These are phyloP conservation scores for Trypanosoma mega DNA, from an alignment of 208 protist genomes.

Conservation along the genomic window DNA sequence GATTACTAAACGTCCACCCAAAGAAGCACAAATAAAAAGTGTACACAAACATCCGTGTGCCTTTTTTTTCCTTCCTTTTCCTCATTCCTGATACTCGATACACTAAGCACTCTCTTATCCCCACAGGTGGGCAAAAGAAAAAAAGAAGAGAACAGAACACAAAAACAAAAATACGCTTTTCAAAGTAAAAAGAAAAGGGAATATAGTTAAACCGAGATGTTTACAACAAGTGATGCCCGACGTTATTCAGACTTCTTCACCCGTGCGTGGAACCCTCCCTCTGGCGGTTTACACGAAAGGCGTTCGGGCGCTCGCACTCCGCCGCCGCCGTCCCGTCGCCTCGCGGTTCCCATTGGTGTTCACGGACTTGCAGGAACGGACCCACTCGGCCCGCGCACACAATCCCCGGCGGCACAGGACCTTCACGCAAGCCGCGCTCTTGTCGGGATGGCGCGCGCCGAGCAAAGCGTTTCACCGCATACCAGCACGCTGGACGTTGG, in stretches of 20 bases:
- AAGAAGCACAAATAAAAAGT: no score
- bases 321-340: constrained; percentile 17
- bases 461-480: constrained; percentile 15
- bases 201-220: constrained; percentile 7
- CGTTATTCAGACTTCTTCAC: constrained; percentile 31
- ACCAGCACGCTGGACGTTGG: constrained; percentile 17
- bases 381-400: not conserved
- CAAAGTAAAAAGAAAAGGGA: not conserved
- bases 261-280: constrained; percentile 24
- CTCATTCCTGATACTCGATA: no score
- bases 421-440: constrained; percentile 12
- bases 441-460: constrained; percentile 23
- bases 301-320: not conserved
- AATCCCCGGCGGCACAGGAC: not conserved
- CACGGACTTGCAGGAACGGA: constrained; percentile 14
- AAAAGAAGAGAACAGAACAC: constrained; percentile 13
- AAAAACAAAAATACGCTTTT: constrained; percentile 9
- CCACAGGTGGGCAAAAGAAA: constrained; percentile 5
- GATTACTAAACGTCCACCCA: no score
- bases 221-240: constrained; percentile 16
- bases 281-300: constrained; percentile 1
- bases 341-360: constrained; percentile 21
- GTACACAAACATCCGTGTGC: no score
- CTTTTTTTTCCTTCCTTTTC: no score
- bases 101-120: no score